phyloP scores from a whole-genome alignment of 345 rosid species.

The Eucalyptus caleyi region DNA sequence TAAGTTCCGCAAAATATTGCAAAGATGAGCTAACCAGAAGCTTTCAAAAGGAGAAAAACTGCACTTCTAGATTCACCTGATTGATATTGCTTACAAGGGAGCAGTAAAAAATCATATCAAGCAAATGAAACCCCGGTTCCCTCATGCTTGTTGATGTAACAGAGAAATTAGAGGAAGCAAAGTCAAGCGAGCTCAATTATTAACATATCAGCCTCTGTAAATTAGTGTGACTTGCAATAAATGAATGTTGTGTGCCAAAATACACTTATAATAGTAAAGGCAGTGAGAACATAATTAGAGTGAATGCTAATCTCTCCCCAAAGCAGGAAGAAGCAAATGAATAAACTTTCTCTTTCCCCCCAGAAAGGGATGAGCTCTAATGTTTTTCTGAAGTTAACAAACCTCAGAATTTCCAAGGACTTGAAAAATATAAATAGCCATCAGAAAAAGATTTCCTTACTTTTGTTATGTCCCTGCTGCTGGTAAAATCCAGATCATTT shows the following conservation, averaged over 20 bases:
- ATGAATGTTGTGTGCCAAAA: not conserved
- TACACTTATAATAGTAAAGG: not conserved
- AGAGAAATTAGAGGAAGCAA: not conserved
- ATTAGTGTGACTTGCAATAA: not conserved
- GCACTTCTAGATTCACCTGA: not conserved
- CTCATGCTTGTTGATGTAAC: not conserved
- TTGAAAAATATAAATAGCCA: not conserved
- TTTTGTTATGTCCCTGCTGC: conserved; percentile 69
- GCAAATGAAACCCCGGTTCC: not conserved
- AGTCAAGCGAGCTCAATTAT: not conserved
- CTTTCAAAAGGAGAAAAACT: not conserved
- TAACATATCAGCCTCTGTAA: not conserved
- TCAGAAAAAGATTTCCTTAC: conserved; percentile 6
- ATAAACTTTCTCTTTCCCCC: not conserved
- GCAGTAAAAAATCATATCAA: not conserved
- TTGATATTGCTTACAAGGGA: not conserved
- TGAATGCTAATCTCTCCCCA: not conserved
- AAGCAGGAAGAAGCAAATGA: not conserved
- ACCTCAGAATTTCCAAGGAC: not conserved
- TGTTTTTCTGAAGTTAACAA: not conserved
- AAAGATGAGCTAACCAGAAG: not conserved
- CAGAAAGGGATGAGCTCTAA: not conserved
- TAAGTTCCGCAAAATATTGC: not conserved
- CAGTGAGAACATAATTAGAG: not conserved
- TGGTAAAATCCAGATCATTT: conserved; percentile 64